Evolutionary conservation across 2,329 filamentous ascomycete species (phyloP).

Genomic region (Beauveria medogensis): DNA sequence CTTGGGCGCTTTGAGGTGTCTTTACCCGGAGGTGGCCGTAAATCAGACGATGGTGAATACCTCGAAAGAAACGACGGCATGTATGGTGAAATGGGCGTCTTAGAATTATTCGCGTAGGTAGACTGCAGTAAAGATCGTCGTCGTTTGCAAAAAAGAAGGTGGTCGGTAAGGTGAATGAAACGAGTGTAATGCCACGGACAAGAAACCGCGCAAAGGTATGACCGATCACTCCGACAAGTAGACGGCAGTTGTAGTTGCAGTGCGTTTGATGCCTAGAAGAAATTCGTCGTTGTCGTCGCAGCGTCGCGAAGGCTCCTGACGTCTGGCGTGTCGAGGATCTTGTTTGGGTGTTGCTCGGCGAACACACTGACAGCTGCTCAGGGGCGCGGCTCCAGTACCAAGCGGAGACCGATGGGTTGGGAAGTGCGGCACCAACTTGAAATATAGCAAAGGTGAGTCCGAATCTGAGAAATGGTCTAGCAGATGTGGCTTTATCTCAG

Average conservation of each 20-base stretch:
- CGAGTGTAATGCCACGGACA: background rate
- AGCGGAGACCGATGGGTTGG: background rate
- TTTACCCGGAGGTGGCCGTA: background rate
- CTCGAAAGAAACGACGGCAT: background rate
- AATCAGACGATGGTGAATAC: background rate
- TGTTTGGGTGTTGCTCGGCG: conserved; percentile 5
- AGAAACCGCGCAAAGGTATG: background rate
- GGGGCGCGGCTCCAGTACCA: background rate
- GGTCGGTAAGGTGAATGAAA: background rate
- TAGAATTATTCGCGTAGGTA: background rate
- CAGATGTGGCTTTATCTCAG: background rate
- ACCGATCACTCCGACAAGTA: background rate
- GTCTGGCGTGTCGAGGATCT: background rate
- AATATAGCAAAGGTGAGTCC: background rate
- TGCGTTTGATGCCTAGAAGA: background rate
- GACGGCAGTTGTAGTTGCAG: background rate
- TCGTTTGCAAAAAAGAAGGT: background rate
- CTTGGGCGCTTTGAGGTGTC: background rate
- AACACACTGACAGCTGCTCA: background rate
- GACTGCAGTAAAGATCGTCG: conserved; percentile 3
- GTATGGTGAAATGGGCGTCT: background rate
- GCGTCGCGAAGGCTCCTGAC: conserved; percentile 7
- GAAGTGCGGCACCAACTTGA: background rate
- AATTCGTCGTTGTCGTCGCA: conserved; percentile 1
- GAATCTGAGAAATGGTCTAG: background rate